Percentiles rank a stretch among this genome's conserved stretches.
Evolutionary conservation across 257 asterid species (phyloP).

Genomic region (Fraxinus pennsylvanica): DNA sequence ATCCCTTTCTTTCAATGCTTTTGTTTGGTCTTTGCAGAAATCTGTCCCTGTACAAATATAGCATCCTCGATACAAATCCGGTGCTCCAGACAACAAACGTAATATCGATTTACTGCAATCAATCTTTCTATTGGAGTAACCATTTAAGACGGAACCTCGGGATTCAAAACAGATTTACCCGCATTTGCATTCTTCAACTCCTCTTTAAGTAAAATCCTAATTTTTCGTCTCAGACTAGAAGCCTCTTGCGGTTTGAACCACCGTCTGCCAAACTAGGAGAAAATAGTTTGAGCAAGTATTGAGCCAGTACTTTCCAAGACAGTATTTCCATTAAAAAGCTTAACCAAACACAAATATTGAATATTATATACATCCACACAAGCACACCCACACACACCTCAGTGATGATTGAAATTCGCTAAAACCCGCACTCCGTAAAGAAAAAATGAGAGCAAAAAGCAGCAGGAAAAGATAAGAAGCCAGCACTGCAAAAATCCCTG

Average conservation of each 20-base stretch:
- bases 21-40: background rate
- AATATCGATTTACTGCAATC: background rate
- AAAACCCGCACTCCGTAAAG: background rate
- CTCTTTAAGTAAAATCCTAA: constrained; percentile 42
- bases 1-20: background rate
- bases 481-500: background rate
- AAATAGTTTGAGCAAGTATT: background rate
- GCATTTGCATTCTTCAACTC: constrained; percentile 49
- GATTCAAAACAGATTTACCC: constrained; percentile 21
- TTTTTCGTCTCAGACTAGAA: constrained; percentile 61
- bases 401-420: background rate
- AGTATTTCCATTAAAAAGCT: background rate
- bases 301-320: background rate
- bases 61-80: background rate
- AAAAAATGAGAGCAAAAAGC: background rate
- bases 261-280: constrained; percentile 63
- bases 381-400: background rate
- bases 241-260: constrained; percentile 88
- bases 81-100: background rate
- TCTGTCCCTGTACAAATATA: background rate
- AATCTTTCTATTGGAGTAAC: constrained; percentile 8
- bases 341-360: background rate
- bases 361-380: background rate
- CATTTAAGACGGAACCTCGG: constrained; percentile 7
- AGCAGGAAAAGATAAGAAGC: background rate